These are phyloP conservation scores for Yarrowia divulgata DNA, from an alignment of 805 yeast genomes.

Conservation along the genomic window DNA sequence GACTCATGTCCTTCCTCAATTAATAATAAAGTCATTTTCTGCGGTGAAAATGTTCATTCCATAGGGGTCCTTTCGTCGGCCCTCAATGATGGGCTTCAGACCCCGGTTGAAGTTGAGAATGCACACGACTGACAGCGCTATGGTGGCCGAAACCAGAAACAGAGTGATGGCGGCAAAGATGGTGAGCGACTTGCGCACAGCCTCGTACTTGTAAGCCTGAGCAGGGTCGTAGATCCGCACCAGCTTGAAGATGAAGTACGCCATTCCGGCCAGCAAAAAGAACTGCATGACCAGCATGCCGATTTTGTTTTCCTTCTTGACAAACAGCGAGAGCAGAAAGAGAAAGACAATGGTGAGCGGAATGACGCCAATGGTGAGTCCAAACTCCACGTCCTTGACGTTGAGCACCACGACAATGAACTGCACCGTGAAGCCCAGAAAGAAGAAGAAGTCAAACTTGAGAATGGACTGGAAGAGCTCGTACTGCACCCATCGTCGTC, in stretches of 20 bases:
- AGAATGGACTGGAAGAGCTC: slow-evolving; percentile 54
- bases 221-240: slow-evolving; percentile 56
- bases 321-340: slow-evolving; percentile 52
- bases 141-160: slow-evolving; percentile 52
- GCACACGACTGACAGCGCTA: slow-evolving; percentile 48
- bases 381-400: slow-evolving; percentile 55
- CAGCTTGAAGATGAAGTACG: slow-evolving; percentile 58
- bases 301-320: slow-evolving; percentile 50
- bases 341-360: slow-evolving; percentile 56
- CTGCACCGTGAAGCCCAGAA: slow-evolving; percentile 59
- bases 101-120: slow-evolving; percentile 48
- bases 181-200: slow-evolving; percentile 57
- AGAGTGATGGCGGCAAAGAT: slow-evolving; percentile 57
- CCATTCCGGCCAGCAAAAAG: slow-evolving; percentile 54
- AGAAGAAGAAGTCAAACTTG: slow-evolving; percentile 57
- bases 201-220: slow-evolving; percentile 51
- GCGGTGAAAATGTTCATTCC: slow-evolving; percentile 37
- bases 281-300: slow-evolving; percentile 49
- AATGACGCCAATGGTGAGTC: slow-evolving; percentile 56
- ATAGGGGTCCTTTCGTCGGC: slow-evolving; percentile 23
- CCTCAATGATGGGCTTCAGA: slow-evolving; percentile 43
- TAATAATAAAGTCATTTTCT: slow-evolving; percentile 25
- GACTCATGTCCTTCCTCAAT: too few relatives aligned
- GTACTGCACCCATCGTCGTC: slow-evolving; percentile 50
- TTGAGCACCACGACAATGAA: slow-evolving; percentile 57